Conservation (phyloP, 169 alveolate species). For the Cryptosporidium meleagridis region DNA sequence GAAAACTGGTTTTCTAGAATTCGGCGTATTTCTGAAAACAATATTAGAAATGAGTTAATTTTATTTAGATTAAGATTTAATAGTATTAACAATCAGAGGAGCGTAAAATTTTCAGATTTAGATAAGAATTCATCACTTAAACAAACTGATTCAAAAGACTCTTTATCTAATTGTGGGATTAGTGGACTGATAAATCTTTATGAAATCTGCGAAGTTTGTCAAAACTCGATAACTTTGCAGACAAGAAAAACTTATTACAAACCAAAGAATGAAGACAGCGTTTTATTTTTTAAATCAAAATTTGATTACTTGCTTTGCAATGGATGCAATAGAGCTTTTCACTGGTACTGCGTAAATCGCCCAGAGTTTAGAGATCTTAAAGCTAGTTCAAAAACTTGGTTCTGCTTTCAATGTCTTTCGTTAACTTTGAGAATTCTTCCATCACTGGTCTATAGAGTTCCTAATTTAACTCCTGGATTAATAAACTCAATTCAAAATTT, state of each 20-base stretch:
- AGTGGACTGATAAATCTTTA: slow-evolving; percentile 16
- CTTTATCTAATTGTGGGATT: background rate
- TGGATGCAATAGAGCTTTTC: slow-evolving; percentile 79
- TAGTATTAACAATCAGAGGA: background rate
- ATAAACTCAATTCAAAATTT: background rate
- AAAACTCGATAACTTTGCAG: background rate
- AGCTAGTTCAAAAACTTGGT: slow-evolving; percentile 32
- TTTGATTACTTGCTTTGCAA: slow-evolving; percentile 69
- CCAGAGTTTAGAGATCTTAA: slow-evolving; percentile 50
- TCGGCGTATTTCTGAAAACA: slow-evolving; percentile 83
- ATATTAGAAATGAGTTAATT: slow-evolving; percentile 81
- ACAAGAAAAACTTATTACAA: background rate
- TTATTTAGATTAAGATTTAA: slow-evolving; percentile 1
- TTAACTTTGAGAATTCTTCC: slow-evolving; percentile 55
- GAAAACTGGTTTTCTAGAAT: slow-evolving; percentile 89
- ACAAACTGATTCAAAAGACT: background rate
- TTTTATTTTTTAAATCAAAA: background rate
- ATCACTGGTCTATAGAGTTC: slow-evolving; percentile 3
- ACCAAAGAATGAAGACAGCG: background rate
- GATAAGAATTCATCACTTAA: background rate
- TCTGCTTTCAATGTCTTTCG: slow-evolving; percentile 55
- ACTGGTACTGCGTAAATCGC: slow-evolving; percentile 76
- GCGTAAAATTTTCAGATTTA: background rate
- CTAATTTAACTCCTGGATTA: background rate
- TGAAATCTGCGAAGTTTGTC: slow-evolving; percentile 69